A percentile compares a stretch with the other conserved stretches of the same genome.
Evolutionary conservation across 139 green algal genomes (phyloP).

Genomic region (Closterium sp.): DNA sequence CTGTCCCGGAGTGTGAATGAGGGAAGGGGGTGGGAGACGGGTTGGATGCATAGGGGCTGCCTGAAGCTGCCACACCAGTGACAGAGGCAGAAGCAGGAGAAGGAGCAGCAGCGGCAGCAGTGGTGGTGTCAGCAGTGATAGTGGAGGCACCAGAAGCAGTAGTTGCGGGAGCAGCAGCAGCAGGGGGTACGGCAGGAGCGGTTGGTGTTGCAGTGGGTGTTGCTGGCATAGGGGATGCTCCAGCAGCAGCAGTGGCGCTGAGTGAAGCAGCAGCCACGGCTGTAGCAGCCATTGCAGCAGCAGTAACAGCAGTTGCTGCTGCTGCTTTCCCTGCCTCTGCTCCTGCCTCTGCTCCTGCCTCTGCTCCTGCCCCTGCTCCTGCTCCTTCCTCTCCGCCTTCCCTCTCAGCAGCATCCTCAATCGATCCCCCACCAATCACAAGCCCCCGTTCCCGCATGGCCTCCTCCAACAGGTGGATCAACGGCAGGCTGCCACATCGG

Average conservation of each 20-base stretch:
- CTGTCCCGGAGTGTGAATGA: too few relatives aligned
- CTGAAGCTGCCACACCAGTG: background rate
- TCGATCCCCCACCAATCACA: background rate
- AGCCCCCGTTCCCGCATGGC: background rate
- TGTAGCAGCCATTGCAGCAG: background rate
- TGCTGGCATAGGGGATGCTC: background rate
- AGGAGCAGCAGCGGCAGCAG: background rate
- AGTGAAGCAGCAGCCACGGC: background rate
- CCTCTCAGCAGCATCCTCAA: background rate
- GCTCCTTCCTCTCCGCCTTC: background rate
- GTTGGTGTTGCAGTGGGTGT: too few relatives aligned
- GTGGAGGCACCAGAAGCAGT: background rate
- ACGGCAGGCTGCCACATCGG: conserved; percentile 8
- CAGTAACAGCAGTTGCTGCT: background rate
- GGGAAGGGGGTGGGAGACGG: too few relatives aligned
- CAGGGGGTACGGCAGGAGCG: background rate
- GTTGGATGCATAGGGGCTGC: too few relatives aligned
- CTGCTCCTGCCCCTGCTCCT: background rate
- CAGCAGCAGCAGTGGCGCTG: background rate
- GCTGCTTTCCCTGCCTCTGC: background rate
- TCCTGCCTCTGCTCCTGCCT: background rate
- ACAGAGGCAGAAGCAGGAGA: background rate
- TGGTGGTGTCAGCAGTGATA: background rate
- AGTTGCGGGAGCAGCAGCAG: background rate
- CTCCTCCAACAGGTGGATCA: conserved; percentile 3